Conservation (phyloP, 495 filamentous ascomycete genomes). For the Aspergillus hancockii region DNA sequence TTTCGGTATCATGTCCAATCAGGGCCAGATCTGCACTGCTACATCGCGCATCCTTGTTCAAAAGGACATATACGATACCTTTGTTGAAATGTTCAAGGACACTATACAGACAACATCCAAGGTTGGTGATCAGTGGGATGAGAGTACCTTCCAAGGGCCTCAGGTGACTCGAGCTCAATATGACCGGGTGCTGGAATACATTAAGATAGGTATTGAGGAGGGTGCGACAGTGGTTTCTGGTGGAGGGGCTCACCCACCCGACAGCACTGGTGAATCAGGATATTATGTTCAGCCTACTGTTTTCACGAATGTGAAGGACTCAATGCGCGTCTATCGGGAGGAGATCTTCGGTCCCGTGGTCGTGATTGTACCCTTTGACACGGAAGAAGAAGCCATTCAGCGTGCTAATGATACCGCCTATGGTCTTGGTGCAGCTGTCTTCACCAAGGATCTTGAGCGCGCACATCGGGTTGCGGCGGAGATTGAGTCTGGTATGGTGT, state of each 20-base stretch:
- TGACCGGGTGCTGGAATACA: conserved; percentile 75
- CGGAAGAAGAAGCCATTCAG: conserved; percentile 77
- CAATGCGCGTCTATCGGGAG: conserved; percentile 67
- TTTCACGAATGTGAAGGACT: conserved; percentile 67
- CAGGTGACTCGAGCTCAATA: conserved; percentile 86
- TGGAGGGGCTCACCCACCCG: conserved; percentile 61
- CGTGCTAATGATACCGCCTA: conserved; percentile 87
- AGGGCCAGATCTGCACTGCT: conserved; percentile 90
- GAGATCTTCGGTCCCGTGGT: conserved; percentile 92
- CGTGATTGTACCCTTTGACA: conserved; percentile 75
- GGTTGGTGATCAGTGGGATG: conserved; percentile 83
- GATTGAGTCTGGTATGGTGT: conserved; percentile 94
- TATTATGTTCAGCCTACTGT: conserved; percentile 73
- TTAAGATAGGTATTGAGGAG: conserved; percentile 74
- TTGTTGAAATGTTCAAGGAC: conserved; percentile 71
- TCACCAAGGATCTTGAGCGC: conserved; percentile 75
- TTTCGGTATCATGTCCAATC: conserved; percentile 70
- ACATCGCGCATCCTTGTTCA: conserved; percentile 87
- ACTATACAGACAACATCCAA: conserved; percentile 66
- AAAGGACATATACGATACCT: conserved; percentile 70
- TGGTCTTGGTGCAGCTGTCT: conserved; percentile 83
- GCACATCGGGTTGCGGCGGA: conserved; percentile 80
- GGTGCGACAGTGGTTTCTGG: conserved; percentile 76
- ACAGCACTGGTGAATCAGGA: conserved; percentile 52
- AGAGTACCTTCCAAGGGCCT: conserved; percentile 78